A percentile compares a stretch with the other conserved stretches of the same genome.
Conservation (phyloP, 805 yeast species). For the Candida maltosa region DNA sequence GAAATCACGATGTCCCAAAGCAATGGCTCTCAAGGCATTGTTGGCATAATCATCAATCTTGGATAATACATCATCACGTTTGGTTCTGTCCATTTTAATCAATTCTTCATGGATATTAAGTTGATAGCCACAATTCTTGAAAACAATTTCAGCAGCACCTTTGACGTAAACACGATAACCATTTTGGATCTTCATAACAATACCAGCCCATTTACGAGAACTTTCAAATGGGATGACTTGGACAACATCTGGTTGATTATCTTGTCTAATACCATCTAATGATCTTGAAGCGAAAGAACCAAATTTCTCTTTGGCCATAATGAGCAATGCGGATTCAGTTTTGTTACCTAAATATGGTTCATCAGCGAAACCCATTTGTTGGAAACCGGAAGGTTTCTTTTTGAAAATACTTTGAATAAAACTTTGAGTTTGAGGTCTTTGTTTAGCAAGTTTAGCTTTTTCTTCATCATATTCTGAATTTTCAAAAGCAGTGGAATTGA, state of each 20-base stretch:
- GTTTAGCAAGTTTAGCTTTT: conserved; percentile 19
- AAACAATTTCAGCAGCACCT: conserved; percentile 93
- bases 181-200: conserved; percentile 52
- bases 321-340: conserved; percentile 86
- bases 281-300: conserved; percentile 35
- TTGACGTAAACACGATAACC: conserved; percentile 67
- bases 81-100: conserved; percentile 24
- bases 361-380: conserved; percentile 17
- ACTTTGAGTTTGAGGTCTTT: conserved; percentile 27
- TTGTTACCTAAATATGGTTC: conserved; percentile 87
- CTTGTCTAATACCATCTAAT: conserved; percentile 41
- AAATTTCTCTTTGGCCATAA: conserved; percentile 60
- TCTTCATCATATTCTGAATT: conserved; percentile 44
- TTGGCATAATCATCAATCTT: conserved; percentile 58
- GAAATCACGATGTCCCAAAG: conserved; percentile 80
- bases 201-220: conserved; percentile 87
- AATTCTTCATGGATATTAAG: conserved; percentile 24
- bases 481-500: conserved; percentile 91
- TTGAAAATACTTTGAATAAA: conserved; percentile 24
- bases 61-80: conserved; percentile 27
- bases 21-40: conserved; percentile 82
- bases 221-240: conserved; percentile 91
- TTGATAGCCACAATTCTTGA: conserved; percentile 51
- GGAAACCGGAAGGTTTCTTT: conserved; percentile 9
- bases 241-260: conserved; percentile 35